Evolutionary conservation across 1,284 basidiomycete species (phyloP).

Genomic region (Somion occarium): DNA sequence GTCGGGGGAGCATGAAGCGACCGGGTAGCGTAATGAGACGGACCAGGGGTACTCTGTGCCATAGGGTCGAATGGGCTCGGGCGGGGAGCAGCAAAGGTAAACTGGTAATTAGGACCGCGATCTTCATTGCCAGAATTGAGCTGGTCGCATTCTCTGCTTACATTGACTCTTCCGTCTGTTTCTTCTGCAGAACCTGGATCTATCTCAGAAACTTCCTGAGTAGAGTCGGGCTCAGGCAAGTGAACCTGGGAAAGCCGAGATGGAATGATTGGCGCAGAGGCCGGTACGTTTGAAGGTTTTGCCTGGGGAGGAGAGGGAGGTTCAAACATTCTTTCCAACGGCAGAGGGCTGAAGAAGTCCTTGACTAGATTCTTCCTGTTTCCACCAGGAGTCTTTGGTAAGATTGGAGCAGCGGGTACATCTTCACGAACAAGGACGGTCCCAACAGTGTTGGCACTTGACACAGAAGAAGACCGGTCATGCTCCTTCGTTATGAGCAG

Average conservation of each 20-base stretch:
- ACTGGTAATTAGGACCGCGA: conserved; percentile 33
- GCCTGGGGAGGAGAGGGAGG: conserved; percentile 71
- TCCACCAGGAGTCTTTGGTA: conserved; percentile 60
- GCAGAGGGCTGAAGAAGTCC: conserved; percentile 81
- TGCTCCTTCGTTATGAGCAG: conserved; percentile 43
- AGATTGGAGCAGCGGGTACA: conserved; percentile 45
- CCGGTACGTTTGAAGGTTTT: conserved; percentile 19
- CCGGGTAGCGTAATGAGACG: conserved; percentile 20
- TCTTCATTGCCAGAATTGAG: conserved; percentile 4
- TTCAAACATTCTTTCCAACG: conserved; percentile 86
- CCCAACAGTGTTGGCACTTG: conserved; percentile 38
- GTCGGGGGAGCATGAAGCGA: conserved; percentile 40
- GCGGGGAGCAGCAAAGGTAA: conserved; percentile 68
- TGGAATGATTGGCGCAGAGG: conserved; percentile 28
- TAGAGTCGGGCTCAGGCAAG: conserved; percentile 15
- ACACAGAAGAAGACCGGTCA: conserved; percentile 23
- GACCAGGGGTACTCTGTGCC: conserved; percentile 53
- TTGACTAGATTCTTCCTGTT: conserved; percentile 62
- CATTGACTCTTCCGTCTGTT: conserved; percentile 1
- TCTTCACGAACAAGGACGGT: conserved; percentile 82
- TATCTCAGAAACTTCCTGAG: conserved; percentile 7
- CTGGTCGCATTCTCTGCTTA: conserved; percentile 5
- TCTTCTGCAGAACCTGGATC: neutral
- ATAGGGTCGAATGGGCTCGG: conserved; percentile 33
- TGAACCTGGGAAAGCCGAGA: conserved; percentile 33